A percentile compares a stretch with the other conserved stretches of the same genome.
Evolutionary conservation across 2,329 filamentous ascomycete genomes (phyloP).

Genomic region (Colletotrichum endophyticum): DNA sequence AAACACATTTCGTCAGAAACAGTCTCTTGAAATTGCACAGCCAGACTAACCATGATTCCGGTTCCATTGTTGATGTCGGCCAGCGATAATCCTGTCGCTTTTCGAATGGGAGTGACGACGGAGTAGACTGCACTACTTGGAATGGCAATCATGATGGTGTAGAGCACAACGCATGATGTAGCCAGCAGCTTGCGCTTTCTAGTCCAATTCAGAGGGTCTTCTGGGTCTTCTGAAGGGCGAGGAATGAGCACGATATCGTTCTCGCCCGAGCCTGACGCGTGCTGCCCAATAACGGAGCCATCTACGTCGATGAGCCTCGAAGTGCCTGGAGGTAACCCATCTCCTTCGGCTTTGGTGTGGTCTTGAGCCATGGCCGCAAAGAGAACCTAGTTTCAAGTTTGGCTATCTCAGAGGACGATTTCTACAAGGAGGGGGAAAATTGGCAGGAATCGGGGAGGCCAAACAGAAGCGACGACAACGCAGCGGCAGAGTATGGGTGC

Average conservation of each 20-base stretch:
- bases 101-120: constrained; percentile 38
- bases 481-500: not conserved
- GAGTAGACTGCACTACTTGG: constrained; percentile 43
- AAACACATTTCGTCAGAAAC: not conserved
- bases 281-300: not conserved
- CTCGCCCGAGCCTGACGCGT: not conserved
- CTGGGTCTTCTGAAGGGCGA: constrained; percentile 26
- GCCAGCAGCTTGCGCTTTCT: constrained; percentile 24
- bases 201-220: constrained; percentile 31
- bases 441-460: not conserved
- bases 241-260: constrained; percentile 28
- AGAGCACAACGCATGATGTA: constrained; percentile 25
- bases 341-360: not conserved
- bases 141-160: constrained; percentile 35
- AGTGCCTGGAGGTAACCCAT: not conserved
- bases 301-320: constrained; percentile 7
- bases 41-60: constrained; percentile 33
- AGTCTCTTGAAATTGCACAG: accelerated
- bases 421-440: not conserved
- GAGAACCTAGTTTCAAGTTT: accelerated
- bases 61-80: constrained; percentile 43
- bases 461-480: not conserved
- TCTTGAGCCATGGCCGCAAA: not conserved
- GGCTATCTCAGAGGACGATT: not conserved
- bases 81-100: constrained; percentile 34